Percentiles rank a stretch among this genome's conserved stretches.
phyloP scores from a whole-genome alignment of 805 yeast species.

The Suhomyces sp. region DNA sequence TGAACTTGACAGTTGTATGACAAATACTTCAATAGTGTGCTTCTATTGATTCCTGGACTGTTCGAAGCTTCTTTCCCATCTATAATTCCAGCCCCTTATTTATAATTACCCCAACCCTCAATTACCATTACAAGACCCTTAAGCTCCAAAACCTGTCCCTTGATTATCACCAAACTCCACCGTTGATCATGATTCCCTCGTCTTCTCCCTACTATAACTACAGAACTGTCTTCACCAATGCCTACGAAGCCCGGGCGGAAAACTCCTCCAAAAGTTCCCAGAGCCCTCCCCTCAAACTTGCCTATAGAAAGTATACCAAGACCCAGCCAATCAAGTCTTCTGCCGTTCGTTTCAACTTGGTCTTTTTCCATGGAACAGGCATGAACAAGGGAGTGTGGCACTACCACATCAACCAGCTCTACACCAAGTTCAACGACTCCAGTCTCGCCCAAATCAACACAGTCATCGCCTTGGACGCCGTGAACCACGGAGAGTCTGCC shows the following conservation, averaged over 20 bases:
- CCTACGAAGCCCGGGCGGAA: background rate
- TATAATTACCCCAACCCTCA: no score
- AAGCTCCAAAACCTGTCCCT: no score
- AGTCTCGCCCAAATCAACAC: constrained; percentile 47
- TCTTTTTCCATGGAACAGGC: constrained; percentile 64
- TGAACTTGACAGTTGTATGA: no score
- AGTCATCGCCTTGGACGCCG: constrained; percentile 57
- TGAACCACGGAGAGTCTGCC: constrained; percentile 70
- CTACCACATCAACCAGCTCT: constrained; percentile 49
- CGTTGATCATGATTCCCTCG: constrained; percentile 3
- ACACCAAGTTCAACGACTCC: constrained; percentile 23
- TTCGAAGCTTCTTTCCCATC: no score
- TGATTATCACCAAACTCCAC: no score
- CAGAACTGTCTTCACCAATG: background rate
- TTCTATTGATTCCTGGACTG: no score
- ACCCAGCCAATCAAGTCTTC: no score
- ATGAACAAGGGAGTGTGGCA: constrained; percentile 67
- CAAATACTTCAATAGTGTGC: no score
- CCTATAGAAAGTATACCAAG: no score
- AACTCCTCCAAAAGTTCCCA: background rate
- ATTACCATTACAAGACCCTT: no score
- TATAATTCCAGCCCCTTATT: no score
- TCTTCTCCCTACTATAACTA: constrained; percentile 3
- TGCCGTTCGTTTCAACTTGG: constrained; percentile 41
- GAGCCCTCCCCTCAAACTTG: constrained; percentile 2